Conservation (phyloP, 2,329 filamentous ascomycete species). For the Neurospora sp. region DNA sequence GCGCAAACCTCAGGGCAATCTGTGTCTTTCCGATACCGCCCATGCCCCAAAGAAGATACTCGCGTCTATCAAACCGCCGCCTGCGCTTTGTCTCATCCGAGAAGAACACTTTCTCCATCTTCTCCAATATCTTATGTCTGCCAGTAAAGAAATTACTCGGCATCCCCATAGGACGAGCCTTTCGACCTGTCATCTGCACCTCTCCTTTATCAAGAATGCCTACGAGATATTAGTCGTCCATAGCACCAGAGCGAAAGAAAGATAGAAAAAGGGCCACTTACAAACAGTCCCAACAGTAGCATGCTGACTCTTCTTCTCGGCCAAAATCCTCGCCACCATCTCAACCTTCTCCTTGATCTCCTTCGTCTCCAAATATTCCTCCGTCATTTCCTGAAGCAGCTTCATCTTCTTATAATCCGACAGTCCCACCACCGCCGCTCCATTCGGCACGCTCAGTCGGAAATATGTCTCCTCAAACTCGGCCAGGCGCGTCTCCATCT, state of each 20-base stretch:
- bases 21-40: no score
- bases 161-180: not conserved
- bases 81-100: not conserved
- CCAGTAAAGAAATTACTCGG: constrained; percentile 20
- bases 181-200: constrained; percentile 5
- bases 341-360: constrained; percentile 12
- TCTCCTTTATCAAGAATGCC: constrained; percentile 12
- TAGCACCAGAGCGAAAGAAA: not conserved
- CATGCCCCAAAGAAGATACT: no score
- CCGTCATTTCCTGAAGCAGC: constrained; percentile 16
- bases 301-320: constrained; percentile 1
- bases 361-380: constrained; percentile 13
- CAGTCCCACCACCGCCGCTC: constrained; percentile 16
- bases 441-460: constrained; percentile 20
- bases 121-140: constrained; percentile 15
- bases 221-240: constrained; percentile 1
- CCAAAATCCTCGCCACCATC: constrained; percentile 12
- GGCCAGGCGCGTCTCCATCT: constrained; percentile 9
- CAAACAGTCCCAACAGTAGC: constrained; percentile 15
- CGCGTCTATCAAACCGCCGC: no score
- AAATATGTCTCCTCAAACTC: constrained; percentile 17
- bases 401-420: constrained; percentile 20
- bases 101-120: constrained; percentile 12
- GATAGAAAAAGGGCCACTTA: constrained; percentile 7
- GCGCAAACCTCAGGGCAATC: no score